These are phyloP conservation scores for Colletotrichum shisoi DNA, from an alignment of 2,329 filamentous ascomycete genomes.

Conservation along the genomic window DNA sequence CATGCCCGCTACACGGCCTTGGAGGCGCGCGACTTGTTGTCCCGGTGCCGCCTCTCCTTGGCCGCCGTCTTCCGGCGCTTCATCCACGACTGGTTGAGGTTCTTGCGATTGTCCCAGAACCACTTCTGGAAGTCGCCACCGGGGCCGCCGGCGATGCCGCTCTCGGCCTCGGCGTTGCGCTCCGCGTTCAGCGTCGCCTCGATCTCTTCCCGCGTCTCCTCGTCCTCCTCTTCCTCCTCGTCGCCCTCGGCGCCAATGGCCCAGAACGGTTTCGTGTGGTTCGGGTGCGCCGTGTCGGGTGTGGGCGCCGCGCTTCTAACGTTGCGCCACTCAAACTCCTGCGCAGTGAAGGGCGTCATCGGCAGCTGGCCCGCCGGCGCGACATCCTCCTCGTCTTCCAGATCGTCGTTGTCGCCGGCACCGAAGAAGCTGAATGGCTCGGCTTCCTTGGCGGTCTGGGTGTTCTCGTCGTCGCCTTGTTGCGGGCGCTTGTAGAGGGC, in stretches of 20 bases:
- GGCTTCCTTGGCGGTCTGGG: conserved; percentile 13
- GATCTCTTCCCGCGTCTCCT: conserved; percentile 45
- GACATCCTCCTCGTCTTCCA: conserved; percentile 44
- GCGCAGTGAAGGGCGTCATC: conserved; percentile 82
- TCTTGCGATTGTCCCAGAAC: conserved; percentile 73
- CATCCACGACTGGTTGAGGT: conserved; percentile 73
- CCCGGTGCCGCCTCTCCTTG: conserved; percentile 72
- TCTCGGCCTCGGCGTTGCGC: conserved; percentile 41
- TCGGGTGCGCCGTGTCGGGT: conserved; percentile 86
- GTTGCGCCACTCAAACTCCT: conserved; percentile 77
- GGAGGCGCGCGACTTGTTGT: conserved; percentile 65
- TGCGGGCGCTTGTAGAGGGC: conserved; percentile 83
- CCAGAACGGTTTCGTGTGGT: conserved; percentile 68
- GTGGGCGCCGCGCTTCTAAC: conserved; percentile 92
- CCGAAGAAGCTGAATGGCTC: conserved; percentile 73
- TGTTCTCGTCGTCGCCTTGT: conserved; percentile 50
- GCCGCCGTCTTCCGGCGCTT: conserved; percentile 66
- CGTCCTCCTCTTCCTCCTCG: conserved; percentile 53
- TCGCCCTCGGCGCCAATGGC: conserved; percentile 56
- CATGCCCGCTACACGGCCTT: conserved; percentile 46
- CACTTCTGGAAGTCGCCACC: conserved; percentile 67
- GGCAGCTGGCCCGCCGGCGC: conserved; percentile 57
- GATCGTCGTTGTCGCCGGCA: conserved; percentile 57
- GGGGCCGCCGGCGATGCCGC: conserved; percentile 33
- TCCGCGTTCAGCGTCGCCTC: conserved; percentile 45